Conservation (phyloP, 805 yeast species). For the Komagataella kurtzmanii region DNA sequence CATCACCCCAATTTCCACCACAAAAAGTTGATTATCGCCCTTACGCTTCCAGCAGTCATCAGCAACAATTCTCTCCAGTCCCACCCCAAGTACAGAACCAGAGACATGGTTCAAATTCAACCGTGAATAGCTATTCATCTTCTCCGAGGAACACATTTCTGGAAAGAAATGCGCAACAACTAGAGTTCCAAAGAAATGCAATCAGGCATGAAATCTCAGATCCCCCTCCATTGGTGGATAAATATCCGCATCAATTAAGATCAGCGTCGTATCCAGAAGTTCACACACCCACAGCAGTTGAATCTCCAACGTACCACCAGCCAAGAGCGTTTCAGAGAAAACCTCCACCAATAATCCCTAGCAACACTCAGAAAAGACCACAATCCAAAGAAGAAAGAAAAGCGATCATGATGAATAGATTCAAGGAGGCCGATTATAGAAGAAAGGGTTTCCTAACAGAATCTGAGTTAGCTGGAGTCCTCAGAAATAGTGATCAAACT, state of each 20-base stretch:
- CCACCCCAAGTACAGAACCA: background rate
- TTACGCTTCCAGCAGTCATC: background rate
- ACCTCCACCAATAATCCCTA: background rate
- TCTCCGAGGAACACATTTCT: background rate
- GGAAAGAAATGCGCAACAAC: background rate
- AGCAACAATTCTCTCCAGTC: background rate
- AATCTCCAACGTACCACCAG: background rate
- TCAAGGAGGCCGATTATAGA: background rate
- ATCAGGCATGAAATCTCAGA: background rate
- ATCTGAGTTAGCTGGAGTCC: background rate
- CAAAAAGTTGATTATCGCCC: background rate
- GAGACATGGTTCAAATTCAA: background rate
- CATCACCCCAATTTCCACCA: background rate
- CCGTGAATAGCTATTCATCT: background rate
- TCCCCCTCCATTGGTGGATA: background rate
- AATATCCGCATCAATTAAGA: background rate
- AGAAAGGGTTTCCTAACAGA: background rate
- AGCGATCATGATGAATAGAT: background rate
- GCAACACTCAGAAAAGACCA: background rate
- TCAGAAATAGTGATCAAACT: background rate
- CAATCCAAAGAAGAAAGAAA: background rate
- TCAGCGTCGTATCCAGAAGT: background rate
- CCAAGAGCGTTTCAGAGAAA: background rate
- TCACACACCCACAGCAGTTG: background rate
- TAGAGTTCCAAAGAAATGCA: background rate